Base-by-base conservation (phyloP, 2,329 filamentous ascomycete genomes). In the Penicillium polonicum region DNA sequence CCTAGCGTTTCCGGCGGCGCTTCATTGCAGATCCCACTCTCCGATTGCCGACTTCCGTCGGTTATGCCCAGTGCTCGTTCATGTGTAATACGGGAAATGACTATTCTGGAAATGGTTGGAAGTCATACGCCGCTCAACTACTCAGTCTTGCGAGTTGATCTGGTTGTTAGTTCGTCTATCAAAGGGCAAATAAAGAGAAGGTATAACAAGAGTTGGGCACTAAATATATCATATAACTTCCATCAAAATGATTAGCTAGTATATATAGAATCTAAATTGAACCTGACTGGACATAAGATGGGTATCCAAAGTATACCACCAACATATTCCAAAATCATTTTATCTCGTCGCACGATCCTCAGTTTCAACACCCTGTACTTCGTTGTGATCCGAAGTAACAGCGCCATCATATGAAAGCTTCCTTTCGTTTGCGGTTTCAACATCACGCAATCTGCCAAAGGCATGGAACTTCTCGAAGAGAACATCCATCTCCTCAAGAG, bases 401-500 rank as follows among this genome's bases (percentile, higher is more conserved):
- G 44, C 44, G 7, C 13, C 29, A 33, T 48, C 44, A 17, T 35
- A 48, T 6, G 44, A 48, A 35, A 23, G 29, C 44, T 48, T 48
- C 8, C 19, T 5, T 23, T 48, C 44, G 5, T 21, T 5, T 7
- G 29, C 13, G 17, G 13, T 48, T 35, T 35, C 29, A 29, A 48
- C 3, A 17, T 48, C 44, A 33, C 1, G 29, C 1, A 48, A 17
- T 17, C 8, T 21, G 19, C 44, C 44, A 23, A 48, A 33, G 19
- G 44, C 44, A n/a, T 48, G 44, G 44, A 48, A 48, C 29, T 48
- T 48, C 13, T 48, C 44, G 9, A 48, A 48, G 29, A 48, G 44
- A 3, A 35, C 19, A 6, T 17, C 44, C 44, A 48, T 48, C 44
- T 48, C 44, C 44, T 48, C 44, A 13, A 48, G 44, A 12, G 44